Evolutionary conservation across 352 stramenopile genomes (phyloP), one percentile per base, ranked within the genome.

Genomic region (Pythium utonaiense): DNA sequence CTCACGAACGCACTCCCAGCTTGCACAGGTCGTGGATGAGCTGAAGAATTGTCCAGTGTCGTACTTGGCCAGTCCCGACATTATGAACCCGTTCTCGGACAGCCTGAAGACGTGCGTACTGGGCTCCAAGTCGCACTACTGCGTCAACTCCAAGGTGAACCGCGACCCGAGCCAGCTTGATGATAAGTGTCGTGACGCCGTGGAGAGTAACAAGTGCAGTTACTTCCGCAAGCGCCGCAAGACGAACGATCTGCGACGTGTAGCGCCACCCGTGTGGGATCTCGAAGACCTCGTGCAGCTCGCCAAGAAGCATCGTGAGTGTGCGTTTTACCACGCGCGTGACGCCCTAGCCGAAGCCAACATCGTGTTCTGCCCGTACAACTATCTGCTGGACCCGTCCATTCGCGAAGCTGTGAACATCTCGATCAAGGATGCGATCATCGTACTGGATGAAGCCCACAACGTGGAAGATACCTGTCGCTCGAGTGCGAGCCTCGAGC

Each of bases 281-380:
- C 89, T 96, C 24, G 87, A 96, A 58, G 87, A 96, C 38, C 60
- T 95, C 21, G 77, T 92, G 6, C 65, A 65, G 34, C 62, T 93
- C 8, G 80, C 77, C 21, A 88, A 93, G 64, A 77, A 86, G 28
- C 75, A 91, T 47, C 75, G 77, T 8, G 87, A 93, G 62, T 96
- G 87, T 47, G 83, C 80, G 3, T 96, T 88, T 66, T 96, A 88
- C 57, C 73, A 86, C 53, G 49, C 85, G 25, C 79, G 53, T 40
- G 81, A 75, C 14, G 66, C 67, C 33, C 44, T 91, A 13, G 68
- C 69, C 17, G 58, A 78, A 16, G 87, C 87, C 1, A 79, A 92
- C 47, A 88, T 95, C 34, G 73, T 95, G 10, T 95, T 96, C 47
- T 89, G 79, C 31, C 87, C 87, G n/a, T 96, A 96, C 71, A 96